A percentile compares a stretch with the other conserved stretches of the same genome.
Evolutionary conservation across 2,329 filamentous ascomycete species (phyloP).

Genomic region (Trichoderma koningii): DNA sequence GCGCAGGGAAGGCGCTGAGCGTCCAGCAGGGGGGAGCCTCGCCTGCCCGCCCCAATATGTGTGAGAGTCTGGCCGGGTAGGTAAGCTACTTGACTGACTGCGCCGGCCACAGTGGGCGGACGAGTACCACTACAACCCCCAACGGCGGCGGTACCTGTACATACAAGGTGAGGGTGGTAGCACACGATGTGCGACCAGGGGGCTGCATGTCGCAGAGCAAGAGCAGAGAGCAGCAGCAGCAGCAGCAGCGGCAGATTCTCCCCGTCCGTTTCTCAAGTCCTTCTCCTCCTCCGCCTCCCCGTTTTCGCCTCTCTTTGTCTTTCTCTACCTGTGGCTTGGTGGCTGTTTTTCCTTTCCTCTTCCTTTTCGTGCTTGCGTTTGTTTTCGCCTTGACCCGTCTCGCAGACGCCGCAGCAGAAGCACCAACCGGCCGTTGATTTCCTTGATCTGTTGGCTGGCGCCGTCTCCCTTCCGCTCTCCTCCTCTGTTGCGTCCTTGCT

Average conservation of each 20-base stretch:
- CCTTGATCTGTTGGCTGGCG: conserved; percentile 18
- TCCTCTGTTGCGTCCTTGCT: conserved; percentile 23
- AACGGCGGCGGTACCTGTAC: not conserved
- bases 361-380: conserved; percentile 30
- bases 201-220: conserved; percentile 23
- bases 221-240: not conserved
- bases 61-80: conserved; percentile 1
- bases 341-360: conserved; percentile 10
- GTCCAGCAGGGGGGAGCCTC: conserved; percentile 7
- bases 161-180: too few species aligned
- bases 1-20: conserved; percentile 20
- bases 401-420: conserved; percentile 24
- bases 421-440: conserved; percentile 13
- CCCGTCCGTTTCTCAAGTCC: conserved; percentile 19
- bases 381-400: conserved; percentile 20
- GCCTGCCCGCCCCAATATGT: conserved; percentile 10
- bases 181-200: conserved; percentile 1
- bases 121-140: conserved; percentile 8
- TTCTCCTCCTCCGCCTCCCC: conserved; percentile 27
- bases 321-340: conserved; percentile 25
- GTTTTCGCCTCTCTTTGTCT: conserved; percentile 23
- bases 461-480: not conserved
- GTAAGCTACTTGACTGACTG: conserved; percentile 5
- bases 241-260: not conserved
- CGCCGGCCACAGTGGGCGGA: not conserved